Conservation (phyloP, 495 filamentous ascomycete species). For the Podospora didyma region DNA sequence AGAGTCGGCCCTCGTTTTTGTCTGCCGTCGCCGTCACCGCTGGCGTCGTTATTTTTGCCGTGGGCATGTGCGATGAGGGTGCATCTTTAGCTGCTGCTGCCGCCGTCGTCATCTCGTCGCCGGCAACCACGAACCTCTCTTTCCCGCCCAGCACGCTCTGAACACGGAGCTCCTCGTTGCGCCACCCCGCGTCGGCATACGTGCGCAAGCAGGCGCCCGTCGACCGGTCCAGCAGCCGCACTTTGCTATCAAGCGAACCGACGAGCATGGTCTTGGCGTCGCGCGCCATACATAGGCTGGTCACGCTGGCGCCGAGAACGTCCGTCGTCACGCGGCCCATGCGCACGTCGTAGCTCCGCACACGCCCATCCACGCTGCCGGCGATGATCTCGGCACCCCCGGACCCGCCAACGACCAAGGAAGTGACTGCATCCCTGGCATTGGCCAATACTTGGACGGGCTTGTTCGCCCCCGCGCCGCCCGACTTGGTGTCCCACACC, state of each 20-base stretch:
- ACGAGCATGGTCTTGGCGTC: slow-evolving; percentile 74
- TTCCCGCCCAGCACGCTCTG: slow-evolving; percentile 67
- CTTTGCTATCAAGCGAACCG: slow-evolving; percentile 66
- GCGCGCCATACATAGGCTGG: slow-evolving; percentile 63
- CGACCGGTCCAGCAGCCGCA: slow-evolving; percentile 77
- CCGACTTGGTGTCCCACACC: slow-evolving; percentile 74
- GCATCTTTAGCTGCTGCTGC: background rate
- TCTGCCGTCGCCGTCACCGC: slow-evolving; percentile 6
- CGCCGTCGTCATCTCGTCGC: slow-evolving; percentile 59
- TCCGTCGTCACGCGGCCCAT: slow-evolving; percentile 73
- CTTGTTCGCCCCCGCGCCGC: slow-evolving; percentile 56
- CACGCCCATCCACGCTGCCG: slow-evolving; percentile 83
- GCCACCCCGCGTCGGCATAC: slow-evolving; percentile 59
- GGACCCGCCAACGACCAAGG: slow-evolving; percentile 49
- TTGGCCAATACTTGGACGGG: slow-evolving; percentile 77
- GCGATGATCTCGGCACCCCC: slow-evolving; percentile 49
- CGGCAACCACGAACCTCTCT: slow-evolving; percentile 75
- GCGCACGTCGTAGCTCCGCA: slow-evolving; percentile 82
- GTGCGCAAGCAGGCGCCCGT: slow-evolving; percentile 70
- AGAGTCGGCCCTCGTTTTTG: slow-evolving; percentile 60
- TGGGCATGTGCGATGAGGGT: background rate
- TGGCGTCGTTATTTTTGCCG: background rate
- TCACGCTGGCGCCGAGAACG: slow-evolving; percentile 62
- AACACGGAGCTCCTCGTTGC: slow-evolving; percentile 66
- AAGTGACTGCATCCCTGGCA: slow-evolving; percentile 70